Evolutionary conservation across 2,329 filamentous ascomycete genomes (phyloP), one percentile per base, ranked within the genome.

Genomic region (Diaporthe ilicicola): DNA sequence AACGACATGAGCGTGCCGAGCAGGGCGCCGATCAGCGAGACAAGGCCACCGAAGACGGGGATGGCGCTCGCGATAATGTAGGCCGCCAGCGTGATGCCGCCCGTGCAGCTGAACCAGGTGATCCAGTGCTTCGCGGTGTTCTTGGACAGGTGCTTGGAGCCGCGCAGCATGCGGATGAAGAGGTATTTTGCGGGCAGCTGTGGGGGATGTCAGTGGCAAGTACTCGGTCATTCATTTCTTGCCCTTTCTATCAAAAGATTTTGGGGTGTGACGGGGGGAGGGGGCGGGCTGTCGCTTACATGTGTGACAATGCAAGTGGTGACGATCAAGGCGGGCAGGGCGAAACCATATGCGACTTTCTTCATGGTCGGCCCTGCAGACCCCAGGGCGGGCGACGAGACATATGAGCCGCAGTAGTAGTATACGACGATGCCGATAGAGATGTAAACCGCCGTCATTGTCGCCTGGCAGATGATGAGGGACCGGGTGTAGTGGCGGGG

Each of bases 401-500:
- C 66, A 74, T 76, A 78, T 24, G 74, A 62, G 1, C 79, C 79
- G 39, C 77, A 78, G n/a, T 70, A 80, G n/a, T 74, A 71, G 71
- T 80, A 80, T 29, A 79, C 76, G 17, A 80, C 77, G 13, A 80
- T 71, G 3, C 74, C 75, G 32, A 80, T 75, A 19, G 76, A 67
- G 19, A 80, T 69, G 62, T 80, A 80, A 9, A 78, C 70, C 44
- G 75, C 73, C 0, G 74, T 74, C 8, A 80, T 76, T 7, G 79
- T 56, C 24, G 74, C 66, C 39, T 76, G 76, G 2, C 75, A 75
- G 4, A 76, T 44, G 22, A 76, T 72, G 0, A 74, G 72, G 8
- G 78, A 76, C 67, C 78, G 74, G 59, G 59, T 68, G 75, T 84
- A 90, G 67, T 88, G 84, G 37, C 80, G 81, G 0, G 88, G 87